Conservation (phyloP, 225 moss, liverwort and hornwort genomes). For the Climacium dendroides region DNA sequence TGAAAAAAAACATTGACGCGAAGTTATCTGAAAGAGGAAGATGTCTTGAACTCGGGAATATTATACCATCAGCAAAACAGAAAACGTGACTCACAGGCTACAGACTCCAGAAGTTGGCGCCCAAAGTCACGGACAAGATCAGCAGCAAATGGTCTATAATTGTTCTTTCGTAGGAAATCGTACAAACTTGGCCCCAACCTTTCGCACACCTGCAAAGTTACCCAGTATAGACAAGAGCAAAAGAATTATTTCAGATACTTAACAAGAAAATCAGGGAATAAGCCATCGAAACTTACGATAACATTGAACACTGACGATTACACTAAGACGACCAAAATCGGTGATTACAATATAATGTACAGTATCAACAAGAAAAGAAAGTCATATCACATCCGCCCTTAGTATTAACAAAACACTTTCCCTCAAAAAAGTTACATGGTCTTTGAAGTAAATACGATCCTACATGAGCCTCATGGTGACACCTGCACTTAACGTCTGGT, state of each 20-base stretch:
- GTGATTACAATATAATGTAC: neutral
- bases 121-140: constrained; percentile 95
- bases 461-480: neutral
- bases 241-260: neutral
- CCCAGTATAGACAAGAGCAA: neutral
- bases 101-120: constrained; percentile 89
- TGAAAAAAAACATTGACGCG: neutral
- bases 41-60: neutral
- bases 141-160: constrained; percentile 86
- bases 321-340: neutral
- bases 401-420: neutral
- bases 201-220: constrained; percentile 66
- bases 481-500: neutral
- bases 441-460: constrained; percentile 1
- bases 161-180: constrained; percentile 88
- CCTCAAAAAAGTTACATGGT: neutral
- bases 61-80: neutral
- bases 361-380: neutral
- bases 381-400: neutral
- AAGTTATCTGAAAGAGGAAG: neutral
- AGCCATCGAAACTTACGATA: neutral
- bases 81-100: constrained; percentile 63
- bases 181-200: constrained; percentile 93
- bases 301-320: neutral
- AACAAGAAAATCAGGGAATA: neutral